phyloP scores from a whole-genome alignment of 176 grass and related monocot species.

The Phoenix dactylifera region DNA sequence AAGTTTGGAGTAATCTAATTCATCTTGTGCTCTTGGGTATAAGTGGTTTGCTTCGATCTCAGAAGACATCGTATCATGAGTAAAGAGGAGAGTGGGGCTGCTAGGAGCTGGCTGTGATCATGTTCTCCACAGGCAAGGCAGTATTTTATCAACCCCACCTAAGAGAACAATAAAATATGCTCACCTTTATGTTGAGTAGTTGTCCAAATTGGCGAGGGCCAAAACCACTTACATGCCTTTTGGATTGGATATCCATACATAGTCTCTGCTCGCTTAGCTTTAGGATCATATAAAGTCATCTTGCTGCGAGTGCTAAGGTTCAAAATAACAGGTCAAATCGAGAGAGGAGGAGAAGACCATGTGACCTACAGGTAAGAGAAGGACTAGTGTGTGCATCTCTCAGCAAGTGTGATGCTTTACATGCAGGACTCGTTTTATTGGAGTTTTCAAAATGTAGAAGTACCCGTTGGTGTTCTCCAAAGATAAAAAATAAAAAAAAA shows the following conservation, averaged over 20 bases:
- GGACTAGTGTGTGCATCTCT: too few species aligned
- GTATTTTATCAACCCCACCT: too few species aligned
- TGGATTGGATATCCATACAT: slow-evolving; percentile 16
- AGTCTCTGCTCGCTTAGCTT: slow-evolving; percentile 43
- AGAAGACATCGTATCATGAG: neutral
- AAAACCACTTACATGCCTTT: neutral
- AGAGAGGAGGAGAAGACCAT: neutral
- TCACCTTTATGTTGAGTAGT: neutral
- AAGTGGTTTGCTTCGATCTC: neutral
- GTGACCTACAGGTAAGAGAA: neutral
- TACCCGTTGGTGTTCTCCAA: too few species aligned
- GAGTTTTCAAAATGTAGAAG: too few species aligned
- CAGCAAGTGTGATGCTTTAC: too few species aligned
- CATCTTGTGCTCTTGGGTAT: slow-evolving; percentile 5
- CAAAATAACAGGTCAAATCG: neutral
- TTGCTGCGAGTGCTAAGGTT: neutral
- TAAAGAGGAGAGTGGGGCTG: slow-evolving; percentile 2
- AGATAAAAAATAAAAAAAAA: too few species aligned
- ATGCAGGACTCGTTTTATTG: too few species aligned
- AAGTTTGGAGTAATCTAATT: slow-evolving; percentile 23
- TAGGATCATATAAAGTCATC: slow-evolving; percentile 16
- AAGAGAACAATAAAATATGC: slow-evolving; percentile 27
- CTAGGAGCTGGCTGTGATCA: slow-evolving; percentile 5
- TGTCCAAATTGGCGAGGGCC: slow-evolving; percentile 11
- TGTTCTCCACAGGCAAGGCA: slow-evolving; percentile 14